Evolutionary conservation across 75 land plant genomes (phyloP).

Genomic region (Isoetes taiwanensis): DNA sequence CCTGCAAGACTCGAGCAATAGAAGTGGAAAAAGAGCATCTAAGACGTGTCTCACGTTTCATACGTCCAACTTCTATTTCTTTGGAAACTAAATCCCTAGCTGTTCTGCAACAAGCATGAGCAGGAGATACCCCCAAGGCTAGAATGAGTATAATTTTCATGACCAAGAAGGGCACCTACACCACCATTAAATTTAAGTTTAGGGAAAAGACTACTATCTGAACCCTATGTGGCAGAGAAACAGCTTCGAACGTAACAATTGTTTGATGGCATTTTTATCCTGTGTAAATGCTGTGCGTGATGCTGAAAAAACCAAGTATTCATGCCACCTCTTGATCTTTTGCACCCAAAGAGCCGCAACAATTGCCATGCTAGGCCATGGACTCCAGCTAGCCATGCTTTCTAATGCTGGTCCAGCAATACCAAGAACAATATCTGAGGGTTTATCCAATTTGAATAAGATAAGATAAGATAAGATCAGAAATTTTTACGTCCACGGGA

Average conservation of each 20-base stretch:
- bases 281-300: constrained; percentile 68
- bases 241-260: constrained; percentile 76
- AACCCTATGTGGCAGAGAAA: constrained; percentile 55
- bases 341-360: constrained; percentile 86
- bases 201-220: constrained; percentile 13
- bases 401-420: constrained; percentile 78
- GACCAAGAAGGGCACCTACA: constrained; percentile 79
- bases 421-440: constrained; percentile 42
- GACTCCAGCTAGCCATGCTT: constrained; percentile 56
- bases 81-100: constrained; percentile 42
- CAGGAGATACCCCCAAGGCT: constrained; percentile 39
- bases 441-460: constrained; percentile 64
- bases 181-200: constrained; percentile 55
- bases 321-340: constrained; percentile 79
- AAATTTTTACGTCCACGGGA: not conserved
- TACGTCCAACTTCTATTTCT: constrained; percentile 15
- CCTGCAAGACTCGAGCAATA: constrained; percentile 42
- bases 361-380: constrained; percentile 87
- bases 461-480: too few relatives aligned
- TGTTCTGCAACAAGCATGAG: constrained; percentile 49
- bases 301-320: constrained; percentile 61
- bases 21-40: constrained; percentile 45
- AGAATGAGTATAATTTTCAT: constrained; percentile 45
- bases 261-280: constrained; percentile 58
- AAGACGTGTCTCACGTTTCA: too few relatives aligned